These are phyloP conservation scores for Saturnispora galanensis DNA, from an alignment of 805 yeast species.

Conservation along the genomic window DNA sequence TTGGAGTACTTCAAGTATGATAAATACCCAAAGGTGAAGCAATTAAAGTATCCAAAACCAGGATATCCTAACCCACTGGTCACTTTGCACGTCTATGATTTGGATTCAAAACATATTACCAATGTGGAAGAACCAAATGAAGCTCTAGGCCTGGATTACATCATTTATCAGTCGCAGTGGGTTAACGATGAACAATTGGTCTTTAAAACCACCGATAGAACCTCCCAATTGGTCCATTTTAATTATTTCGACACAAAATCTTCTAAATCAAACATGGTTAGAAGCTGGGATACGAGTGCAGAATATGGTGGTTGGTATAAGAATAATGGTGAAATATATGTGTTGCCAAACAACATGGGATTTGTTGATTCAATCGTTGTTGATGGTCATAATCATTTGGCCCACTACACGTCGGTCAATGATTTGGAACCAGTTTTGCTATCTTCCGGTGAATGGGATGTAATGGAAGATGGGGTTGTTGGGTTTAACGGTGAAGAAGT, in stretches of 20 bases:
- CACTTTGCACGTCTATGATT: conserved; percentile 34
- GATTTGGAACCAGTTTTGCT: conserved; percentile 32
- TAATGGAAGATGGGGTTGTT: conserved; percentile 35
- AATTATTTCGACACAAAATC: conserved; percentile 31
- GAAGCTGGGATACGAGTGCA: conserved; percentile 34
- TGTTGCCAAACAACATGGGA: conserved; percentile 37
- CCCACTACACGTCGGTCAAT: conserved; percentile 36
- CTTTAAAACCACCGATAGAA: conserved; percentile 54
- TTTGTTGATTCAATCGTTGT: conserved; percentile 54
- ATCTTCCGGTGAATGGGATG: conserved; percentile 43
- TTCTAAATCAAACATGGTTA: conserved; percentile 28
- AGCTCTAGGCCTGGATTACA: conserved; percentile 33
- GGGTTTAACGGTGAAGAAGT: conserved; percentile 40
- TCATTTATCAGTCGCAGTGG: conserved; percentile 60
- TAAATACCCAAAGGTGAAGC: conserved; percentile 37
- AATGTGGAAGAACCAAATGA: conserved; percentile 23
- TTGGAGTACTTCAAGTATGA: conserved; percentile 40
- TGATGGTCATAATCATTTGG: conserved; percentile 53
- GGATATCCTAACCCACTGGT: conserved; percentile 54
- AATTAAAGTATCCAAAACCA: conserved; percentile 63
- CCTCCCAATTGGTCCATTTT: conserved; percentile 45
- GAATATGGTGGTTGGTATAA: conserved; percentile 46
- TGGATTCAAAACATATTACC: conserved; percentile 20
- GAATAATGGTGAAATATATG: conserved; percentile 28
- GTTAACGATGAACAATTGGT: conserved; percentile 38